A percentile compares a stretch with the other conserved stretches of the same genome.
Conservation (phyloP, 768 basidiomycete genomes). For the Podaxis sp. region DNA sequence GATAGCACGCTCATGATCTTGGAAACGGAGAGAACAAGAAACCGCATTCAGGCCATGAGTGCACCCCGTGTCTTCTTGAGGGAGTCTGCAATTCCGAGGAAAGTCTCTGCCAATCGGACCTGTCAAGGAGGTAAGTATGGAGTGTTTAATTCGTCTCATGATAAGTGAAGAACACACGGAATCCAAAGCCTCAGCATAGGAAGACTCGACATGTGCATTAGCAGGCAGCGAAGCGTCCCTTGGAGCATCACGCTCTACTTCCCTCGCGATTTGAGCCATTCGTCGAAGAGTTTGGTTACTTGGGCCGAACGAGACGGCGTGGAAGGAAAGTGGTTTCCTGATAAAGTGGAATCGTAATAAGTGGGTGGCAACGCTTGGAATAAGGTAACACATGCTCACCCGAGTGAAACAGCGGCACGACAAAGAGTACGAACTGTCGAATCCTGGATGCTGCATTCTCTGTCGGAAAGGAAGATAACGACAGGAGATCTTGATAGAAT, state of each 20-base stretch:
- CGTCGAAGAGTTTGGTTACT: constrained; percentile 32
- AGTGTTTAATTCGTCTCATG: not conserved
- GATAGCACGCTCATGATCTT: not conserved
- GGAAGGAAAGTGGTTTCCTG: constrained; percentile 58
- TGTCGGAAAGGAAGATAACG: constrained; percentile 59
- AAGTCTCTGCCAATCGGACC: constrained; percentile 57
- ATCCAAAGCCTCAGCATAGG: constrained; percentile 50
- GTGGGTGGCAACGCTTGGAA: not conserved
- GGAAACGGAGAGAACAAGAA: not conserved
- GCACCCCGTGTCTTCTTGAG: constrained; percentile 55
- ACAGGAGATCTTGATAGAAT: constrained; percentile 41
- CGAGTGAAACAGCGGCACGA: constrained; percentile 39
- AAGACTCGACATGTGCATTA: constrained; percentile 34
- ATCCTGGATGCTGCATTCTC: constrained; percentile 45
- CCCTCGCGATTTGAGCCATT: constrained; percentile 54
- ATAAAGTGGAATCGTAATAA: not conserved
- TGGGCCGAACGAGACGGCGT: constrained; percentile 56
- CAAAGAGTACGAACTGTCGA: constrained; percentile 39
- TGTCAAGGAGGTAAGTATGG: constrained; percentile 20
- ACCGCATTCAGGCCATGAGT: constrained; percentile 29
- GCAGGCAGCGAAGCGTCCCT: constrained; percentile 3
- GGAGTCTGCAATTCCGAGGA: constrained; percentile 58
- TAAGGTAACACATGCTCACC: constrained; percentile 29
- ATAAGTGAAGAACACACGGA: constrained; percentile 35
- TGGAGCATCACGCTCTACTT: constrained; percentile 45